Base-by-base conservation (phyloP, 1,284 basidiomycete species). In the Tilletia caries region DNA sequence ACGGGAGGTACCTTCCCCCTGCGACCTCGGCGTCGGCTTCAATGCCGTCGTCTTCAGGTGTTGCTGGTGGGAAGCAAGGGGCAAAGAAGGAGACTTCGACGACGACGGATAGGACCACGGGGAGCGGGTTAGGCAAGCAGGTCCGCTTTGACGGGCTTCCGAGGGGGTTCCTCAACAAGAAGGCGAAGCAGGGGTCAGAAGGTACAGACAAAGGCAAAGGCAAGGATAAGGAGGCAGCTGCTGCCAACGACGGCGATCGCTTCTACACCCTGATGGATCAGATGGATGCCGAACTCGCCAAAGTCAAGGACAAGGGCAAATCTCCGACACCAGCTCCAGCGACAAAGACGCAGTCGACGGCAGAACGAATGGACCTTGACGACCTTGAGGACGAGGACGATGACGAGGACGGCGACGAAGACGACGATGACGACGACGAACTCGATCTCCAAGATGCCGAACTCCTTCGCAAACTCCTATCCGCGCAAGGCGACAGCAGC, bases 191-290 rank as follows among this genome's bases (percentile, higher is more conserved):
- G 34, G 32, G 32, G 6, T 20, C 58, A 34, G 52, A 58, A 29
- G 58, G 33, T 15, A 18, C 37, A 1, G 37, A 15, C 37, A 41
- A 41, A 15, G 37, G 37, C 1, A 41, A 41, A 15, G 37, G 37
- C 1, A 41, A 41, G 37, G 37, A 6, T 41, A 41, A 3, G 6
- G 18, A 3, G 15, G 33, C 58, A 3, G 27, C 32, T 23, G 58
- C 15, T 10, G 13, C 10, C 32, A 62, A 62, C 20, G 33, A 33
- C 29, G 54, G 34, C n/a, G 88, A 93, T 81, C 92, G 92, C 0
- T 97, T 97, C 75, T 95, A 98, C 79, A 88, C 90, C 6, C 91
- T 97, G 48, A 97, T 97, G 95, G 88, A 89, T 78, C 92, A 92
- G 1, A 92, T 97, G 91, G 95, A 98, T 76, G 87, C 86, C 23